Evolutionary conservation across 345 rosid species (phyloP), one percentile per base, ranked within the genome.

Genomic region (Corchorus olitorius): DNA sequence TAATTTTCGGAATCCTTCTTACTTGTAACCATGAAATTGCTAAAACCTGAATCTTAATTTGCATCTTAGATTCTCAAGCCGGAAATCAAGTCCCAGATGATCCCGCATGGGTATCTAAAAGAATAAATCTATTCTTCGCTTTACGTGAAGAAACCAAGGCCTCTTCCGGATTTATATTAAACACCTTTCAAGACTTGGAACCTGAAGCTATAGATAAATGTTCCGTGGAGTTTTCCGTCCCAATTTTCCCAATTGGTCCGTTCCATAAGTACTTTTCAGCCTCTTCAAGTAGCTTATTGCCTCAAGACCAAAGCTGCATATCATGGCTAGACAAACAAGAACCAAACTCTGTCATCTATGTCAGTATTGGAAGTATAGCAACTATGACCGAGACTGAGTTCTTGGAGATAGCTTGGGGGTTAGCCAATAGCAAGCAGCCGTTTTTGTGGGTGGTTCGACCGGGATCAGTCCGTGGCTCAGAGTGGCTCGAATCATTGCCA

Each of bases 381-480:
- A 77, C 69, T 12, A 35, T 87, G 11, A 81, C 69, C 4, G 84
- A 83, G 56, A 46, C 70, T 0, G 88, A 84, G 39, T 87, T 85
- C 59, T 68, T 79, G 22, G 93, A 82, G 80, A 66, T 94, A 53
- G 90, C 92, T 63, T 85, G 87, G 81, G 90, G 89, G 9, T 41
- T 94, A 27, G 84, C 83, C 79, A 84, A 82, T 50, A 81, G 91
- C 45, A 34, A 65, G 33, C 77, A 71, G 8, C 86, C 94, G 0
- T 94, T 92, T 70, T 71, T 92, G 72, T 94, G 96, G 96, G 91
- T 92, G 69, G 81, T 92, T 74, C 82, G 90, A 70, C 88, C 86
- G 0, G 86, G 92, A 63, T 63, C 65, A 41, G 78, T 90, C 60
- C 72, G 17, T 0, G 80, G 81, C 27, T 50, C 62, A 2, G 78